phyloP scores from a whole-genome alignment of 78 protist species.

The Monosiga brevicollis region DNA sequence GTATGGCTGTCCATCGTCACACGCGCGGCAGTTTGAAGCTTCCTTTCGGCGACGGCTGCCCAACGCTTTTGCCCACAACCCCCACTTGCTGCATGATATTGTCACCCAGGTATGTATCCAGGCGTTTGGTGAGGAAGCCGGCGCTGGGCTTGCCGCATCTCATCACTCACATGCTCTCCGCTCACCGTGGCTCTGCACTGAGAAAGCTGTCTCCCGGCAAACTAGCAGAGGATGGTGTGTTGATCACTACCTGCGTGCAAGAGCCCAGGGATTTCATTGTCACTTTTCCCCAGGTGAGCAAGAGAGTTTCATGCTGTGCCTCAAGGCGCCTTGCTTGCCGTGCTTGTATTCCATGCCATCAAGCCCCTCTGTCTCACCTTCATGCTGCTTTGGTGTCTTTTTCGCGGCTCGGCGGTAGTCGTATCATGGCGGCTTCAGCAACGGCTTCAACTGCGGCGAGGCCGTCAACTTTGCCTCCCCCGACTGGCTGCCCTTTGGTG shows the following conservation, averaged over 20 bases:
- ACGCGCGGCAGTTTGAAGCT: neutral
- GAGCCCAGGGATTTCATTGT: constrained; percentile 26
- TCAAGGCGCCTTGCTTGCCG: no score
- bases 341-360: no score
- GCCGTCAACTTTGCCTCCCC: constrained; percentile 21
- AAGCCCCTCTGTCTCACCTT: no score
- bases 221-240: neutral
- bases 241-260: neutral
- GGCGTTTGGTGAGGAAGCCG: no score
- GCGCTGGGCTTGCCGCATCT: no score
- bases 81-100: neutral
- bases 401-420: no score
- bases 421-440: constrained; percentile 36
- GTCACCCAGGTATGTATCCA: neutral
- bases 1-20: no score
- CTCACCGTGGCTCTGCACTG: no score
- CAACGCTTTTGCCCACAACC: neutral
- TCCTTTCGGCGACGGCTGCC: neutral
- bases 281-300: constrained; percentile 35
- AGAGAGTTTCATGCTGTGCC: no score
- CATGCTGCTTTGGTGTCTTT: no score
- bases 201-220: neutral
- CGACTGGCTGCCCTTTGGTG: constrained; percentile 8
- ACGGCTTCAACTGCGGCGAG: constrained; percentile 8
- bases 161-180: no score